A percentile compares a stretch with the other conserved stretches of the same genome.
Conservation (phyloP, 169 alveolate species). For the Haemoproteus tartakovskyi region DNA sequence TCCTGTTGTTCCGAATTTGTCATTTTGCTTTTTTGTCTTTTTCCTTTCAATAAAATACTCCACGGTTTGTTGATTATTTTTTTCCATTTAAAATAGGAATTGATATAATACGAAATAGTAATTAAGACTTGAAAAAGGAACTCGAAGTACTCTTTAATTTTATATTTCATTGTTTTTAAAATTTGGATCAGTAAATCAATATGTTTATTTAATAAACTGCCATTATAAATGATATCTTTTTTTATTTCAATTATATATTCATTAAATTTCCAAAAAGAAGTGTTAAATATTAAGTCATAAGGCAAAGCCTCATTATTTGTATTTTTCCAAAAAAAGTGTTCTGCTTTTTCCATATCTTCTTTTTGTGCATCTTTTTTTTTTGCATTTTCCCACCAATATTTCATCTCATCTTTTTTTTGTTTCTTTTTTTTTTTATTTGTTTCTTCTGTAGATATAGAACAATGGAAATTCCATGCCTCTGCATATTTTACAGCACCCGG, state of each 20-base stretch:
- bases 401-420: not conserved
- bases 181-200: slow-evolving; percentile 17
- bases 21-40: too few relatives aligned
- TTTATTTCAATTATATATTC: slow-evolving; percentile 49
- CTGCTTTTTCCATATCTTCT: too few relatives aligned
- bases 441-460: not conserved
- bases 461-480: slow-evolving; percentile 15
- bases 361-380: not conserved
- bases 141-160: slow-evolving; percentile 14
- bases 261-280: slow-evolving; percentile 21
- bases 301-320: slow-evolving; percentile 1
- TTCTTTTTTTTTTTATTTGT: not conserved
- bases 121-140: slow-evolving; percentile 37
- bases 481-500: slow-evolving; percentile 1
- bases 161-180: slow-evolving; percentile 42
- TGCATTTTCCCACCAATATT: too few relatives aligned
- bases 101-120: slow-evolving; percentile 42
- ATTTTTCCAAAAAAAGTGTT: not conserved
- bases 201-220: slow-evolving; percentile 9
- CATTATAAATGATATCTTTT: slow-evolving; percentile 31
- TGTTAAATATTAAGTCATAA: slow-evolving; percentile 35
- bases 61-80: slow-evolving; percentile 8
- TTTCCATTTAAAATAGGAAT: slow-evolving; percentile 11
- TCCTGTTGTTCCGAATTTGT: too few relatives aligned
- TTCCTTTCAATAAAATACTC: too few relatives aligned